phyloP scores from a whole-genome alignment of 2,329 filamentous ascomycete genomes.

The Sclerotinia nivalis region DNA sequence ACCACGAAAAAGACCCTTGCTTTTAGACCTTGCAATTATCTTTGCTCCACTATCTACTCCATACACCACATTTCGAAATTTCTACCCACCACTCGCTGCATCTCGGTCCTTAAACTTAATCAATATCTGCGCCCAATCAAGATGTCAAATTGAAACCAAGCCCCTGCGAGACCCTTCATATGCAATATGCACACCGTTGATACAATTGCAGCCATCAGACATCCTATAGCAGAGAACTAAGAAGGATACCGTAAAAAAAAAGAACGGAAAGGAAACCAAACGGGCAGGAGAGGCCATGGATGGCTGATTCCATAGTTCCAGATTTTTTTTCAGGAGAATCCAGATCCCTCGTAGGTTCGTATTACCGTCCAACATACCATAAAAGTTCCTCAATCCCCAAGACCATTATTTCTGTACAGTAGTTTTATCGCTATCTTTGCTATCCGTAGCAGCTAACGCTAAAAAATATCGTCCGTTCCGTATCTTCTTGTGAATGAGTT shows the following conservation, averaged over 20 bases:
- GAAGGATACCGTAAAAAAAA: neutral
- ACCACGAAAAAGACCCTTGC: neutral
- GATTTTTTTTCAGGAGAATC: neutral
- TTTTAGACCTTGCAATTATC: neutral
- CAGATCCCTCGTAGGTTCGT: neutral
- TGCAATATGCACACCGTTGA: constrained; percentile 16
- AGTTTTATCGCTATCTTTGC: constrained; percentile 3
- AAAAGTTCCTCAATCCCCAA: neutral
- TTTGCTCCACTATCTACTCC: neutral
- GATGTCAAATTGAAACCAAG: neutral
- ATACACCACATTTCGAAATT: neutral
- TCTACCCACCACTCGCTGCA: neutral
- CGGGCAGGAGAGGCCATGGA: neutral
- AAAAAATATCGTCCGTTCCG: neutral
- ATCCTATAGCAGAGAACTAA: neutral
- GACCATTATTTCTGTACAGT: neutral
- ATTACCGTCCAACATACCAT: neutral
- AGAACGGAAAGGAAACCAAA: neutral
- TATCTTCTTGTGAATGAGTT: neutral
- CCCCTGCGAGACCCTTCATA: neutral
- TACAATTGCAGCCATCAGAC: neutral
- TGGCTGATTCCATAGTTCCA: no score
- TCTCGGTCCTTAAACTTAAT: neutral
- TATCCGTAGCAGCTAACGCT: neutral
- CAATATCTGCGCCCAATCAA: constrained; percentile 16